These are phyloP conservation scores for Chaetomiaceae sp. DNA, from an alignment of 2,329 filamentous ascomycete genomes.

Conservation along the genomic window DNA sequence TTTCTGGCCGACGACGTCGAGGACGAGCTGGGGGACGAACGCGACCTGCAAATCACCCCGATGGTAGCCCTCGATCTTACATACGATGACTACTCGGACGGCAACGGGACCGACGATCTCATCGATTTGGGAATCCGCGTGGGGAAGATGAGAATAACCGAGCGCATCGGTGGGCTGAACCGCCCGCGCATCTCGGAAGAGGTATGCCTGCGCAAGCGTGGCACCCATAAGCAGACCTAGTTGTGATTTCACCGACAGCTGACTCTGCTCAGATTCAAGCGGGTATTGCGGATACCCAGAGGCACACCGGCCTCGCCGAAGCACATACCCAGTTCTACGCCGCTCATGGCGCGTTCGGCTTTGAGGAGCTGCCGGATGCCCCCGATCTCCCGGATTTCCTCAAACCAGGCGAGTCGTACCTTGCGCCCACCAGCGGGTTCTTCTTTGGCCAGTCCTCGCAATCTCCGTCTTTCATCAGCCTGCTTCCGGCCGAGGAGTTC, in stretches of 20 bases:
- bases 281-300: constrained; percentile 11
- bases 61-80: constrained; percentile 59
- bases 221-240: too few relatives aligned
- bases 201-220: constrained; percentile 35
- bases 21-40: constrained; percentile 30
- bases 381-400: constrained; percentile 46
- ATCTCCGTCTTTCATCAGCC: constrained; percentile 48
- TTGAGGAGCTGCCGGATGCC: constrained; percentile 13
- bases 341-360: not conserved
- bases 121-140: constrained; percentile 67
- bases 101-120: constrained; percentile 46
- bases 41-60: constrained; percentile 54
- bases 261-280: constrained; percentile 20
- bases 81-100: constrained; percentile 58
- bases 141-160: constrained; percentile 66
- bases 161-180: constrained; percentile 66
- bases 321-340: not conserved
- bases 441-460: constrained; percentile 53
- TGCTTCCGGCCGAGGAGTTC: constrained; percentile 51
- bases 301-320: constrained; percentile 11
- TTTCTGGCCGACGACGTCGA: constrained; percentile 46
- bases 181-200: constrained; percentile 66
- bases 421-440: constrained; percentile 61
- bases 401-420: constrained; percentile 58
- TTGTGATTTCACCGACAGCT: too few relatives aligned